phyloP scores from a whole-genome alignment of 495 filamentous ascomycete genomes.

The Hypomontagnella submonticulosa region DNA sequence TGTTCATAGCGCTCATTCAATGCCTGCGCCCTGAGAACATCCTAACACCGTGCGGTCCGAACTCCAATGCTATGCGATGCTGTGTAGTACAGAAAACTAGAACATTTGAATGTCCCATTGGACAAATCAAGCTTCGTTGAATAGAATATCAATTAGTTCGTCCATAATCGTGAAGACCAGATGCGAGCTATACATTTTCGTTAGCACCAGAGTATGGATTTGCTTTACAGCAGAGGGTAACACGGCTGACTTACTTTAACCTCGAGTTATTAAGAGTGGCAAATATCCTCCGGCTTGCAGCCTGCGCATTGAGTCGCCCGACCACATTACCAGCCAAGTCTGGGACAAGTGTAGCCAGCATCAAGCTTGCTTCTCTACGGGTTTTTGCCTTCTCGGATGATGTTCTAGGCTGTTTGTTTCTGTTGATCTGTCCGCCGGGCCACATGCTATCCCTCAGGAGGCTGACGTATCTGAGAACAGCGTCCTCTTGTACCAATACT shows the following conservation, averaged over 20 bases:
- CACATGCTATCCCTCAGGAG: slow-evolving; percentile 80
- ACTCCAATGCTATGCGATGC: slow-evolving; percentile 50
- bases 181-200: slow-evolving; percentile 68
- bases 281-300: slow-evolving; percentile 80
- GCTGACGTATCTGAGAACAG: slow-evolving; percentile 76
- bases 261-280: slow-evolving; percentile 83
- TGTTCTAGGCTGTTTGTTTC: slow-evolving; percentile 67
- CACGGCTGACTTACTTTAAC: slow-evolving; percentile 66
- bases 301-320: slow-evolving; percentile 84
- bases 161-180: slow-evolving; percentile 82
- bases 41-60: slow-evolving; percentile 21
- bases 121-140: slow-evolving; percentile 59
- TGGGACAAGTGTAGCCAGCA: slow-evolving; percentile 84
- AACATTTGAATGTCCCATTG: slow-evolving; percentile 4
- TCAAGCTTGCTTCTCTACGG: slow-evolving; percentile 77
- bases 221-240: background rate
- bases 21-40: slow-evolving; percentile 18
- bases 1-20: slow-evolving; percentile 18
- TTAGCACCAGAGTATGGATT: too few relatives aligned
- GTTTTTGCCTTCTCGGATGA: slow-evolving; percentile 74
- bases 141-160: slow-evolving; percentile 78
- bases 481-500: slow-evolving; percentile 77
- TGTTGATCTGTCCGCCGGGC: slow-evolving; percentile 72
- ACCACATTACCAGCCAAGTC: slow-evolving; percentile 86
- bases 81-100: slow-evolving; percentile 20